phyloP scores from a whole-genome alignment of 2,329 filamentous ascomycete species.

The Onygenales sp. region DNA sequence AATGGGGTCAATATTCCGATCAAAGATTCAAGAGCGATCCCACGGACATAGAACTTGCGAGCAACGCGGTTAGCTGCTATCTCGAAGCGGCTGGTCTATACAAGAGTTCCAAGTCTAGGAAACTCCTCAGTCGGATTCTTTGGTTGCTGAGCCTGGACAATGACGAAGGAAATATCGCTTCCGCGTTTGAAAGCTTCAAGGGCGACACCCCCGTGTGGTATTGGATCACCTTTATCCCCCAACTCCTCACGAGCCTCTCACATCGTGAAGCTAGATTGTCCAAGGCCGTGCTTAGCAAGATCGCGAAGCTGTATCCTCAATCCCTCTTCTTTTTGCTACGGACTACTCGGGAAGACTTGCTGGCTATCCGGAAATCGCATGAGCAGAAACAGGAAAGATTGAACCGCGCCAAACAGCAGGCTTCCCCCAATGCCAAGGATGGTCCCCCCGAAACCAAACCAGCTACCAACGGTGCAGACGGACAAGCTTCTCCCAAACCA shows the following conservation, averaged over 20 bases:
- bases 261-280: conserved; percentile 85
- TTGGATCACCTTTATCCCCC: conserved; percentile 98
- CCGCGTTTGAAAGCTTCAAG: conserved; percentile 91
- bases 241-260: conserved; percentile 81
- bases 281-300: conserved; percentile 77
- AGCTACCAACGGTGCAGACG: conserved; percentile 35
- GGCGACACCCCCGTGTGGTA: conserved; percentile 98
- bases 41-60: conserved; percentile 68
- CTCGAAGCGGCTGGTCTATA: conserved; percentile 92
- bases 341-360: conserved; percentile 89
- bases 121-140: conserved; percentile 82
- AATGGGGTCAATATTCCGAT: conserved; percentile 98
- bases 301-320: conserved; percentile 93
- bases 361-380: conserved; percentile 80
- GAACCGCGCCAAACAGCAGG: conserved; percentile 54
- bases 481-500: conserved; percentile 29
- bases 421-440: conserved; percentile 25
- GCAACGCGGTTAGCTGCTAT: conserved; percentile 91
- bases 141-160: conserved; percentile 95
- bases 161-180: conserved; percentile 68
- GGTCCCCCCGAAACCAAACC: conserved; percentile 16
- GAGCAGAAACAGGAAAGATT: conserved; percentile 53
- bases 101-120: conserved; percentile 93
- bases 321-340: conserved; percentile 91
- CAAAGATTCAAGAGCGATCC: conserved; percentile 90